Conservation (phyloP, 805 yeast species). For the Wickerhamiella domercqiae region DNA sequence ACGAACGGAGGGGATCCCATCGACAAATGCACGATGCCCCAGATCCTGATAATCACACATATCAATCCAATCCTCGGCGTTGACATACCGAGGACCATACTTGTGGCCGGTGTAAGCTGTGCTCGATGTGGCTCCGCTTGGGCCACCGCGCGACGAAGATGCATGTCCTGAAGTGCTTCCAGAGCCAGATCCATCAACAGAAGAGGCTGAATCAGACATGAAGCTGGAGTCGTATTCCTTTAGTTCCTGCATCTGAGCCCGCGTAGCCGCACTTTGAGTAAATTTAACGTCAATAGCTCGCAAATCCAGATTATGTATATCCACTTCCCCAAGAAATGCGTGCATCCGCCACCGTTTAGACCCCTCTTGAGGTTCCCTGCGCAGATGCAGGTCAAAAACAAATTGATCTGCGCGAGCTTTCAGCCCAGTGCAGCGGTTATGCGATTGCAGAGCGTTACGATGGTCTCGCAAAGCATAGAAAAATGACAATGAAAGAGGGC, state of each 20-base stretch:
- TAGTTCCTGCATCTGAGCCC: not conserved
- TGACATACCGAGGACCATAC: conserved; percentile 12
- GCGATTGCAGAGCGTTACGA: conserved; percentile 20
- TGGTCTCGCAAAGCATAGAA: conserved; percentile 27
- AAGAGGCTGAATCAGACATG: not conserved
- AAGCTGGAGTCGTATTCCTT: conserved; percentile 1
- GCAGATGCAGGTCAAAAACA: conserved; percentile 51
- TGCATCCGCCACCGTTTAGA: conserved; percentile 33
- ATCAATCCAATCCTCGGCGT: conserved; percentile 45
- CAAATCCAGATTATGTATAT: conserved; percentile 51
- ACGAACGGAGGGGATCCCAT: conserved; percentile 25
- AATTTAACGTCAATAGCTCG: conserved; percentile 51
- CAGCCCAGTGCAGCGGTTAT: conserved; percentile 45
- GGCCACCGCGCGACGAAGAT: not conserved
- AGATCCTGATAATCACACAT: conserved; percentile 61
- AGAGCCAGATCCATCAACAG: conserved; percentile 14
- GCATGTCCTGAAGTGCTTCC: not conserved
- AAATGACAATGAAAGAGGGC: conserved; percentile 64
- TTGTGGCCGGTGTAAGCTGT: not conserved
- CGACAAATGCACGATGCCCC: conserved; percentile 23
- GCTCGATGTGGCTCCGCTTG: not conserved
- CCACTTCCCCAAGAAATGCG: conserved; percentile 54
- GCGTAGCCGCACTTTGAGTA: conserved; percentile 6
- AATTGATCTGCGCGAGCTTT: conserved; percentile 44
- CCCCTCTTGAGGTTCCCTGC: conserved; percentile 27